Evolutionary conservation across 192 early-diverging fungal genomes (phyloP).

Genomic region (Rhizoclosmatium sp.): DNA sequence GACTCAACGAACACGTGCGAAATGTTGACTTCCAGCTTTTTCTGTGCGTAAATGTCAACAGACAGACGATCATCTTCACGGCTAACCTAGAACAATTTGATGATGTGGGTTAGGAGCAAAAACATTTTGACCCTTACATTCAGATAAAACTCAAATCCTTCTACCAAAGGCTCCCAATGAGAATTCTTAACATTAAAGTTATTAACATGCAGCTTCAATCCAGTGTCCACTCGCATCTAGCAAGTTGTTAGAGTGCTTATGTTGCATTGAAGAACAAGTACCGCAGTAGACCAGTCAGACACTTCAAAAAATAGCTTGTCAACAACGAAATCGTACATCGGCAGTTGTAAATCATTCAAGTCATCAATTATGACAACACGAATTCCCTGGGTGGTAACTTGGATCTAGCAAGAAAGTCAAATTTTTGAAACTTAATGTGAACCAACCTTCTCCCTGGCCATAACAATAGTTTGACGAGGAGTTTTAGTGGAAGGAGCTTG

Average conservation of each 20-base stretch:
- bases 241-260: neutral
- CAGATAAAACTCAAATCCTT: slow-evolving; percentile 82
- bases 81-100: slow-evolving; percentile 26
- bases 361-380: slow-evolving; percentile 92
- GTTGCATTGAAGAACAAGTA: slow-evolving; percentile 36
- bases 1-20: slow-evolving; percentile 76
- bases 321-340: slow-evolving; percentile 85
- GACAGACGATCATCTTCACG: slow-evolving; percentile 45
- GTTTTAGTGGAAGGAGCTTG: neutral
- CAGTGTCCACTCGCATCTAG: slow-evolving; percentile 64
- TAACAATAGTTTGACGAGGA: slow-evolving; percentile 42
- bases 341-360: slow-evolving; percentile 84
- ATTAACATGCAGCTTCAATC: slow-evolving; percentile 79
- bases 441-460: slow-evolving; percentile 60
- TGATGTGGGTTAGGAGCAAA: neutral
- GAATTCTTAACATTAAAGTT: slow-evolving; percentile 98
- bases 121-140: slow-evolving; percentile 32
- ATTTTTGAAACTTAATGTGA: neutral
- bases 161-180: slow-evolving; percentile 97
- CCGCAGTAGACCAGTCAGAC: slow-evolving; percentile 81
- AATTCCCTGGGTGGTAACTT: slow-evolving; percentile 70
- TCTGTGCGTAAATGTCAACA: slow-evolving; percentile 74
- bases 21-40: slow-evolving; percentile 84
- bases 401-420: slow-evolving; percentile 13
- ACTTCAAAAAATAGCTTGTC: slow-evolving; percentile 82